Evolutionary conservation across 306 rosid genomes (phyloP), one percentile per base, ranked within the genome.

Genomic region (Castanea crenata): DNA sequence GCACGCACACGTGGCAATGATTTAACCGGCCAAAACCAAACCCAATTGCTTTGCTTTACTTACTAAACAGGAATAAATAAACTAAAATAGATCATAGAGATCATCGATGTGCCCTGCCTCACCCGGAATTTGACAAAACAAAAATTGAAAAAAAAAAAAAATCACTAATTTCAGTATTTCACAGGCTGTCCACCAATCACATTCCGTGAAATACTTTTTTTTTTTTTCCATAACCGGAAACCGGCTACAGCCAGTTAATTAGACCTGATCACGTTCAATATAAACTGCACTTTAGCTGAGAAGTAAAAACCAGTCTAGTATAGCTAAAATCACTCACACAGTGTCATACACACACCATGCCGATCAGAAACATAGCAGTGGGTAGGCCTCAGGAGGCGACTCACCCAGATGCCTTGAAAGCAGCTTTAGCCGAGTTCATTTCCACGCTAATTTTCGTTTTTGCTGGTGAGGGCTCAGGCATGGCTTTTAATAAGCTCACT

Each of bases 391-490:
- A 86, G 74, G 97, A 94, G 56, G 86, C 90, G 0, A 72, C 83
- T 62, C 92, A 88, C 71, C 93, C 97, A 0, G 96, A 90, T 68
- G 86, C 97, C 52, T 74, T 92, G 73, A 91, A 74, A 76, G 92
- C 96, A 0, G 97, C 62, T 1, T 59, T 94, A 72, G 94, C 98
- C 5, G 98, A 94, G 90, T 91, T 94, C 83, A 83, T 94, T 73
- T 94, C 98, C 13, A 94, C 97, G 4, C 81, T 92, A 9, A 94
- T 94, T 82, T 94, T 94, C 76, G 98, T 94, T 44, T 94, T 94
- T 70, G 98, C 98, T 46, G 98, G 98, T 16, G 81, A 87, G 0
- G 98, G 98, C n/a, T 82, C 97, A 54, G 75, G 97, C 75, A 84
- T 92, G 63, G 98, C 98, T 25, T 94, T 80, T 90, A 83, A 89